Evolutionary conservation across 805 yeast genomes (phyloP), one percentile per base, ranked within the genome.

Genomic region (Pichia heedii): DNA sequence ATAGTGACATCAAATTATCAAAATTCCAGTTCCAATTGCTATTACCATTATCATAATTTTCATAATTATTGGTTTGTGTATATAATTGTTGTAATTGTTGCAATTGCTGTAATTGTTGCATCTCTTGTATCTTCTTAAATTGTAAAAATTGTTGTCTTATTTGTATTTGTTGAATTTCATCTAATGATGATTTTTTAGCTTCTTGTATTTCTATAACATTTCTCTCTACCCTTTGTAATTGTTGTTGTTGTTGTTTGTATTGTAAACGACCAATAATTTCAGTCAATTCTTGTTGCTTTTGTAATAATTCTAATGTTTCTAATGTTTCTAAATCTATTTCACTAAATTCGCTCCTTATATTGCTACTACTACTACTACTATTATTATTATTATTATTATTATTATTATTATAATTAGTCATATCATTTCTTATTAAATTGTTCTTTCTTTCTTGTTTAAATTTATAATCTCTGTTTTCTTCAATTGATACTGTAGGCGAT

Each of bases 271-370:
- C 11, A 12, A 43, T 39, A 11, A 43, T 43, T 19, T 30, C 35
- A 12, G 42, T 43, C 22, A 43, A 39, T 32, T 43, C 46, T 26
- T 39, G 39, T 22, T 43, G 46, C 13, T 43, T 38, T 10, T 26
- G 9, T 24, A 43, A 33, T 30, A 43, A 27, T 22, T 39, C 32
- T 9, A 43, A 15, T 9, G 42, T 43, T 36, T 43, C 42, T 9
- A n/a, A n/a, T n/a, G 24, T 13, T 29, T 43, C 42, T 22, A 22
- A 12, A n/a, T n/a, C n/a, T n/a, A n/a, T n/a, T n/a, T n/a, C n/a
- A n/a, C n/a, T n/a, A n/a, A n/a, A n/a, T n/a, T n/a, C n/a, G n/a
- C n/a, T n/a, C n/a, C n/a, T n/a, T 13, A 15, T 3, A 5, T 35
- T 16, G 22, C 34, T 38, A 15, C 5, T 22, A 16, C 6, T 12